Conservation (phyloP, 1,284 basidiomycete genomes). For the Melampsora larici-populina region DNA sequence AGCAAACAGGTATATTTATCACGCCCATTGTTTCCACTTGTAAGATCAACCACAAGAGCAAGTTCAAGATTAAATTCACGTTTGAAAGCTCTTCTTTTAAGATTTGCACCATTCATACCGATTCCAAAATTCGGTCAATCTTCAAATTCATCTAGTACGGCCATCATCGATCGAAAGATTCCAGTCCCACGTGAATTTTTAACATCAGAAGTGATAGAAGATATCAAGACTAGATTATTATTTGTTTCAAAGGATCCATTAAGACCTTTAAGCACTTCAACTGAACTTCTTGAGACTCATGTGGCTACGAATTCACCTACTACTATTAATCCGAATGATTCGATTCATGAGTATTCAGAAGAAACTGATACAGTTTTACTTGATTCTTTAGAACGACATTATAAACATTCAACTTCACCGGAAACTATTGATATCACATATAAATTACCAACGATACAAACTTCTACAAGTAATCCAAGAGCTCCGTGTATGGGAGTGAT, state of each 20-base stretch:
- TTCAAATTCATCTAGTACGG: conserved; percentile 52
- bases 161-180: background rate
- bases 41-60: conserved; percentile 76
- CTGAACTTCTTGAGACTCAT: conserved; percentile 50
- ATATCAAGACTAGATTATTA: conserved; percentile 27
- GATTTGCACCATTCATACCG: conserved; percentile 74
- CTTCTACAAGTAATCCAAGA: background rate
- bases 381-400: conserved; percentile 9
- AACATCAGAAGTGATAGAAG: conserved; percentile 16
- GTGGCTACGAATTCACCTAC: background rate
- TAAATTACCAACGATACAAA: conserved; percentile 27
- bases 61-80: conserved; percentile 71
- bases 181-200: conserved; percentile 1
- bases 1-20: conserved; percentile 74
- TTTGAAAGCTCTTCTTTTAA: conserved; percentile 70
- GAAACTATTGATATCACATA: conserved; percentile 43
- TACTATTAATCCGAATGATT: background rate
- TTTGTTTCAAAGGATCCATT: conserved; percentile 64
- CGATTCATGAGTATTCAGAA: background rate
- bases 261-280: conserved; percentile 58
- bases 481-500: conserved; percentile 61
- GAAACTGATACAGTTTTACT: conserved; percentile 45
- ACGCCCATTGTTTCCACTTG: conserved; percentile 73
- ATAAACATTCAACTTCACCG: conserved; percentile 38
- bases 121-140: conserved; percentile 67